Base-by-base conservation (phyloP, 768 basidiomycete genomes). In the Mycena filopes region DNA sequence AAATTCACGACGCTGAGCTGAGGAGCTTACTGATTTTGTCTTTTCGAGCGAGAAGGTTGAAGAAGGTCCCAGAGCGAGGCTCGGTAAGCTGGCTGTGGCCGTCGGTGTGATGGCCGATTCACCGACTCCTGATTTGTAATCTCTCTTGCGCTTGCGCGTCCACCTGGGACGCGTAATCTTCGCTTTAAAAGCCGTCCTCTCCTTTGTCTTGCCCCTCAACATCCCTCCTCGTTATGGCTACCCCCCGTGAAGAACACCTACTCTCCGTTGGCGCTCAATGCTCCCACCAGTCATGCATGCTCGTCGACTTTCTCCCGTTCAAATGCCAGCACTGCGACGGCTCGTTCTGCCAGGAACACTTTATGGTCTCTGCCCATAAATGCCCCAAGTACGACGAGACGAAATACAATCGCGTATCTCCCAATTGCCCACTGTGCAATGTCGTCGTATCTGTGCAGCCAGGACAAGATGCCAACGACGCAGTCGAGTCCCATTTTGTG, bases 241-340 rank as follows among this genome's bases (percentile, higher is more conserved):
- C 48, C 15, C 67, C 83, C 54, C 83, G 77, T 59, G 85, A 89
- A 58, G 69, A 78, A n/a, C 83, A 89, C 21, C 79, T 95, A 12
- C 84, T 95, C 63, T 77, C 80, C 42, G 75, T 95, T 68, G 92
- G 92, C 9, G 83, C 86, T 61, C 89, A 92, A 71, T 95, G 94
- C 77, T 87, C 89, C 16, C 82, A 86, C 54, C 74, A 84, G 0
- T 77, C 85, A 1, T 95, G 94, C 77, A 76, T 82, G 29, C 84
- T 92, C 66, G 84, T 94, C 72, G 94, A 95, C 80, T 95, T 94
- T 69, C 81, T 95, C 13, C 93, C 94, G 0, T 91, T 95, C 83
- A 91, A 90, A 77, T 96, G 94, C 75, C 89, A 92, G 53, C 92
- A 94, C 71, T 96, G 94, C 75, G 73, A 82, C 16, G 75, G 82